phyloP scores from a whole-genome alignment of 345 rosid species.

The Hevea brasiliensis region DNA sequence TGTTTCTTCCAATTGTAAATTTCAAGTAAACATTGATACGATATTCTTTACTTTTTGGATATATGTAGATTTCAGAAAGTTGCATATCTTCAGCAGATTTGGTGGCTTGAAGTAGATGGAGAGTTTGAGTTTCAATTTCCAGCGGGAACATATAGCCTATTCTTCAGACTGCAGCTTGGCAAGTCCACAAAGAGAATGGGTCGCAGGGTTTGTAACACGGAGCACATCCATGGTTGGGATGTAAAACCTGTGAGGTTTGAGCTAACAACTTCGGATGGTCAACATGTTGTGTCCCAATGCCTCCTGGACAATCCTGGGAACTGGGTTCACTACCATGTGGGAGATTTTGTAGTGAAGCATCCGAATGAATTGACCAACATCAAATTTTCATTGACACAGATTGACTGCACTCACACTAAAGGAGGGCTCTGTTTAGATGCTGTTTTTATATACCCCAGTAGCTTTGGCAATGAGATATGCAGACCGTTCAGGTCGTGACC shows the following conservation, averaged over 20 bases:
- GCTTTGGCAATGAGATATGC: not conserved
- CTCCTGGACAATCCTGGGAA: constrained; percentile 14
- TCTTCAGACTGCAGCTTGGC: constrained; percentile 29
- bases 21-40: too few relatives aligned
- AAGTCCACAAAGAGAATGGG: constrained; percentile 22
- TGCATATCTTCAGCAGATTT: constrained; percentile 26
- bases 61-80: constrained; percentile 23
- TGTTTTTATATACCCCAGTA: constrained; percentile 17
- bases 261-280: constrained; percentile 20
- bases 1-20: too few relatives aligned
- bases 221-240: constrained; percentile 30
- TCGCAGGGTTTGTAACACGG: constrained; percentile 15
- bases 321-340: constrained; percentile 21
- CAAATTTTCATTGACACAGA: constrained; percentile 27
- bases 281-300: constrained; percentile 12
- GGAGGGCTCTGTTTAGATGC: constrained; percentile 24
- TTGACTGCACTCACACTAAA: constrained; percentile 30
- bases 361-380: constrained; percentile 4
- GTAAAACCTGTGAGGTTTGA: constrained; percentile 23
- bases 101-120: constrained; percentile 32
- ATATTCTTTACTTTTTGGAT: too few relatives aligned
- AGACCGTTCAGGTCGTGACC: not conserved
- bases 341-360: constrained; percentile 18
- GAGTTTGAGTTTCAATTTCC: constrained; percentile 26
- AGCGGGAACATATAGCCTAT: constrained; percentile 23